Base-by-base conservation (phyloP, 331 rosid species). In the Pyrus hybrid region DNA sequence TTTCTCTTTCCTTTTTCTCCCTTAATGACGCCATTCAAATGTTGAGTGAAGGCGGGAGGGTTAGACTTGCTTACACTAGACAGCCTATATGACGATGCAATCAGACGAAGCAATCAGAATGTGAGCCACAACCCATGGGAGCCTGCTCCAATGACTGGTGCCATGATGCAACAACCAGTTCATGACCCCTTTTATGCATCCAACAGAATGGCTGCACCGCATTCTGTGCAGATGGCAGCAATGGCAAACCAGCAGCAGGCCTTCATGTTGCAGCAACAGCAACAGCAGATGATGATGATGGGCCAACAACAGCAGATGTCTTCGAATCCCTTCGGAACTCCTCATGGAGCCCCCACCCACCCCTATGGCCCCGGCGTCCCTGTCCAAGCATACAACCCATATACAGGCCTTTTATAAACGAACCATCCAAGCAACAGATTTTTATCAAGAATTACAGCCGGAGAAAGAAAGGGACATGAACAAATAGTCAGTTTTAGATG, bases 121-220 rank as follows among this genome's bases (percentile, higher is more conserved):
- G 91, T 72, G 73, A 95, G 99, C 88, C 88, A 92, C 82, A 95
- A 92, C 85, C 99, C 98, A 67, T 95, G 99, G 99, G 98, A 90
- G 79, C 87, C 85, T 16, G 84, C 80, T 62, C 92, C 93, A 3
- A 28, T 13, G 80, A 72, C 76, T 1, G 96, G 90, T 73, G 66
- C 81, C 68, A 78, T 85, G 89, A 74, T 86, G 88, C 97, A 86
- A 74, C 97, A 81, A 18, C 88, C 91, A 22, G 74, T 77, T 75
- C 96, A 87, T 0, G 98, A 95, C 80, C 99, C 98, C 12, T 95
- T 95, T 81, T 90, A 54, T 0, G 87, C 93, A 65, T 95, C 99
- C 71, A 77, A 75, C 74, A 51, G 75, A 1, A 86, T 92, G 77
- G 90, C 96, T 47, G 91, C 97, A 26, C 97, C 99, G 21, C 97